phyloP scores from a whole-genome alignment of 495 filamentous ascomycete species.

The Penicillium longicatenatum region DNA sequence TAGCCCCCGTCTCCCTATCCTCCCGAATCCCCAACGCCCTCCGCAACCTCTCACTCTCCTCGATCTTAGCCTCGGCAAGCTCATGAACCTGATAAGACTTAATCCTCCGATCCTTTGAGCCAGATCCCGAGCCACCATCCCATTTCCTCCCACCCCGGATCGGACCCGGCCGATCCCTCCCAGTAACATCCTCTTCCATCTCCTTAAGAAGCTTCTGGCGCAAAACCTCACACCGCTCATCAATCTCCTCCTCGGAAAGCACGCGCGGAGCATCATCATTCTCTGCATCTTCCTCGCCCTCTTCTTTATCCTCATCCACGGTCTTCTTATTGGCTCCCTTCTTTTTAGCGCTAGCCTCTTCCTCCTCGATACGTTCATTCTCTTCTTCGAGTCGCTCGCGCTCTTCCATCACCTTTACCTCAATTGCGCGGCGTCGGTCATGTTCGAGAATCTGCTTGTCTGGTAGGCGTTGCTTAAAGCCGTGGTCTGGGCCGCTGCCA shows the following conservation, averaged over 20 bases:
- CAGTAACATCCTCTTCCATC: slow-evolving; percentile 34
- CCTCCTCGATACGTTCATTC: slow-evolving; percentile 52
- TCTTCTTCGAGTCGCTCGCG: slow-evolving; percentile 88
- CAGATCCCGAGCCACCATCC: slow-evolving; percentile 1
- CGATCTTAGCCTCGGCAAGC: slow-evolving; percentile 91
- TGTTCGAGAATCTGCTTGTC: slow-evolving; percentile 93
- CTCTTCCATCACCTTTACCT: slow-evolving; percentile 89
- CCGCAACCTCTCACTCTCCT: slow-evolving; percentile 87
- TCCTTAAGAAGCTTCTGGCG: slow-evolving; percentile 33
- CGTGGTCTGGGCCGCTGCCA: slow-evolving; percentile 35
- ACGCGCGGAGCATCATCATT: slow-evolving; percentile 5
- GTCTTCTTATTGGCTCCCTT: slow-evolving; percentile 9
- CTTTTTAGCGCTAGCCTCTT: slow-evolving; percentile 11
- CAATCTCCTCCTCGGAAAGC: slow-evolving; percentile 37
- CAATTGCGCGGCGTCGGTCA: slow-evolving; percentile 83
- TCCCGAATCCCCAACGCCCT: slow-evolving; percentile 86
- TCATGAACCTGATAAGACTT: slow-evolving; percentile 97
- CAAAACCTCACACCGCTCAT: slow-evolving; percentile 37
- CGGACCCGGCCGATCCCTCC: slow-evolving; percentile 4
- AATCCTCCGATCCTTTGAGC: slow-evolving; percentile 50
- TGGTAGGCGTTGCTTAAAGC: slow-evolving; percentile 82
- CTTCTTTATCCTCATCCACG: slow-evolving; percentile 10
- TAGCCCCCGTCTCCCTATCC: slow-evolving; percentile 88
- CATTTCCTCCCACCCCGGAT: slow-evolving; percentile 4
- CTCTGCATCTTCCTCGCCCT: slow-evolving; percentile 76